These are phyloP conservation scores for Bryum argenteum DNA, from an alignment of 225 moss, liverwort and hornwort species.

Conservation along the genomic window DNA sequence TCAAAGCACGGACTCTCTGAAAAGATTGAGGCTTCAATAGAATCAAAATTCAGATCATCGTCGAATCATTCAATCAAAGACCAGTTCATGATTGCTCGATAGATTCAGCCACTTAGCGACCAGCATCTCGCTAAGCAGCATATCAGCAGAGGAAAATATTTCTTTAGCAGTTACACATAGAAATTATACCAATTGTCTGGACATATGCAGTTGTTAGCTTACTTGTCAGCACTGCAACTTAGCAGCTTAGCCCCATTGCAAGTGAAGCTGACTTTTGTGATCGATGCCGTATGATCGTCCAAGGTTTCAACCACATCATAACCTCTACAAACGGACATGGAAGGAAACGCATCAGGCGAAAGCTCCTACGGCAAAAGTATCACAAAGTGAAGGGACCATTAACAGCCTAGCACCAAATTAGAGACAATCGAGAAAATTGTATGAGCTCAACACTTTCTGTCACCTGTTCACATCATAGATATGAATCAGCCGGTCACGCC, in stretches of 20 bases:
- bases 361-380: not conserved
- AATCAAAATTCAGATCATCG: constrained; percentile 8
- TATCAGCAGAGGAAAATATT: not conserved
- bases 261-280: constrained; percentile 66
- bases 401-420: not conserved
- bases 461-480: constrained; percentile 72
- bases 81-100: not conserved
- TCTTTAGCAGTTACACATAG: not conserved
- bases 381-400: not conserved
- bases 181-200: constrained; percentile 13
- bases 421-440: not conserved
- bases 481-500: constrained; percentile 74
- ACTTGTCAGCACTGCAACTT: constrained; percentile 84
- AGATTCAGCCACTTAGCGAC: not conserved
- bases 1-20: not conserved
- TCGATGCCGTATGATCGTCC: constrained; percentile 75
- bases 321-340: constrained; percentile 41
- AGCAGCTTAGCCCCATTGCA: constrained; percentile 70
- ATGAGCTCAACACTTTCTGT: not conserved
- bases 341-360: constrained; percentile 23
- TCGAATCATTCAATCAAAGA: constrained; percentile 11
- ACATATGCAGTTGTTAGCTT: constrained; percentile 24
- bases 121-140: not conserved
- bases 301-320: constrained; percentile 73
- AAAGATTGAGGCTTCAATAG: not conserved